Evolutionary conservation across 176 grass and related monocot genomes (phyloP), one percentile per base, ranked within the genome.

Genomic region (Eragrostis nindensis): DNA sequence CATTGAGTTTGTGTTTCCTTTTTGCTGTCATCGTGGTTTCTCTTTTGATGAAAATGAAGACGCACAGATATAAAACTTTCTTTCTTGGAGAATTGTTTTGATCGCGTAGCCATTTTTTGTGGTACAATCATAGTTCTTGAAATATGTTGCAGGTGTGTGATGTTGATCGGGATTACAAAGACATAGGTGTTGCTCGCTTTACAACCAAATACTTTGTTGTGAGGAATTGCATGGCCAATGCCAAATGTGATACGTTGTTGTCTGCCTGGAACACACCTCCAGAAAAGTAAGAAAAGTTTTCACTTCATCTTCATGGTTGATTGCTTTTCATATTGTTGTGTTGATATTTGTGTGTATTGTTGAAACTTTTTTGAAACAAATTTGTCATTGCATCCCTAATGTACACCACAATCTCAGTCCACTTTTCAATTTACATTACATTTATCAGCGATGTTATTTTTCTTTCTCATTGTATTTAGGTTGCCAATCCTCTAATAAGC

Each of bases 141-240:
- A 77, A 54, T 80, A 25, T 78, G 66, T 91, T 74, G 53, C 83
- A 99, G 96, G 87, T 88, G 56, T 99, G 77, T 30, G 89, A 99
- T 95, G 91, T 95, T 86, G 86, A 95, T 91, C 88, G 96, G 66
- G 96, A 99, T 73, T 99, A 99, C 68, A 99, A 99, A 89, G 92
- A 99, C 68, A 95, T 99, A 83, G 96, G 92, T 64, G 54, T 95
- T 88, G 84, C 90, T 81, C 86, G 71, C 55, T 99, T 99, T 84
- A 99, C 96, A 40, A 93, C 96, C 32, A 99, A 99, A 75, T 87
- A 85, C 47, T 99, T 99, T 87, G 92, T 93, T 49, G 96, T 99
- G 54, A 83, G 96, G 55, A 99, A 99, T 88, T 99, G 92, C 74
- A 80, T 99, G 66, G 82, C 81, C 48, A 93, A 93, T 91, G 84